phyloP scores from a whole-genome alignment of 2,329 filamentous ascomycete species.

The Leptographium galeiforme region DNA sequence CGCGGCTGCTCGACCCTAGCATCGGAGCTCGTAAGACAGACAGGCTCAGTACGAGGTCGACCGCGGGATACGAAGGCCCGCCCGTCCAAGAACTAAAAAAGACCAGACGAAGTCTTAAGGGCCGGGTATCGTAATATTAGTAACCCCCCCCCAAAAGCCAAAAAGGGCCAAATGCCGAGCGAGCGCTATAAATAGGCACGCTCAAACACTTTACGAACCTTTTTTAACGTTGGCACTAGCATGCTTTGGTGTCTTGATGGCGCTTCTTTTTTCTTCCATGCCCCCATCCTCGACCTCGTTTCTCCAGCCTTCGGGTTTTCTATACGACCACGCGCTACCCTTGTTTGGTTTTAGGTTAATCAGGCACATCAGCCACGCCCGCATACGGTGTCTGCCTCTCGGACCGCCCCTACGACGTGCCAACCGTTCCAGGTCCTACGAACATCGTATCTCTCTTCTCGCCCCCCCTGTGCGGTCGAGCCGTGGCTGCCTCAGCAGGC shows the following conservation, averaged over 20 bases:
- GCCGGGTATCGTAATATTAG: neutral
- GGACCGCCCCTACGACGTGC: neutral
- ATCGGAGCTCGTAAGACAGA: neutral
- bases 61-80: neutral
- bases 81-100: neutral
- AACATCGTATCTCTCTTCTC: neutral
- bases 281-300: neutral
- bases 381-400: neutral
- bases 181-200: neutral
- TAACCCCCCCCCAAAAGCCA: neutral
- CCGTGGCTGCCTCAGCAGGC: neutral
- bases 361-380: neutral
- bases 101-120: constrained; percentile 10
- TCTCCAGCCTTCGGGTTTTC: neutral
- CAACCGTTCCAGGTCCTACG: too few species aligned
- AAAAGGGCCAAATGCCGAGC: neutral
- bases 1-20: too few species aligned
- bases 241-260: neutral
- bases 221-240: neutral
- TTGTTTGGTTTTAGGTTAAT: neutral
- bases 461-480: neutral
- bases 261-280: neutral
- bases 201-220: neutral
- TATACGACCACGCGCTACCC: neutral
- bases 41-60: neutral